Conservation (phyloP, 805 yeast species). For the Sugiyamaella chiloensis region DNA sequence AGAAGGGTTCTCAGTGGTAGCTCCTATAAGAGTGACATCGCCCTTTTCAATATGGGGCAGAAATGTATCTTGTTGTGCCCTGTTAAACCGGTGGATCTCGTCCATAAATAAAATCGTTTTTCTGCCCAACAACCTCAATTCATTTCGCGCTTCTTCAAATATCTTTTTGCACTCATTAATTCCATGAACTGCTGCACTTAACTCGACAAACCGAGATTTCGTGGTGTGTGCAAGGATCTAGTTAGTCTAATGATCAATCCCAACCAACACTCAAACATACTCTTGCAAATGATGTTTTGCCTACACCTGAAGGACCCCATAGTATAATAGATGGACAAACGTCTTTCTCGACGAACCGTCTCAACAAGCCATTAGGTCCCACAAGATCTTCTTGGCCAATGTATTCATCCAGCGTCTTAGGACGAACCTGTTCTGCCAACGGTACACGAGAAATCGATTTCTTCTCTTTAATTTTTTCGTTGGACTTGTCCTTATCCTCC, state of each 20-base stretch:
- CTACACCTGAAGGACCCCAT: conserved; percentile 98
- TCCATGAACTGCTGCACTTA: conserved; percentile 79
- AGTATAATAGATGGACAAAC: conserved; percentile 73
- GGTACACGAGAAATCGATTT: conserved; percentile 38
- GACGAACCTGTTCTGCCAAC: conserved; percentile 81
- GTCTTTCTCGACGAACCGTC: conserved; percentile 55
- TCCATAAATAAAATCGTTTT: conserved; percentile 79
- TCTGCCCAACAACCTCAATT: conserved; percentile 47
- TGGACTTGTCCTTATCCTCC: too few relatives aligned
- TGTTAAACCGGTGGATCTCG: conserved; percentile 86
- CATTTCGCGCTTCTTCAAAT: conserved; percentile 48
- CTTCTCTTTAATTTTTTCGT: too few relatives aligned
- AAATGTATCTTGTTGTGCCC: conserved; percentile 83
- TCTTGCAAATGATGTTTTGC: conserved; percentile 82
- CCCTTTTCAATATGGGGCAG: conserved; percentile 84
- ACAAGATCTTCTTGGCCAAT: conserved; percentile 84
- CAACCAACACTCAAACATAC: not conserved
- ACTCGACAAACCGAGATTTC: conserved; percentile 60
- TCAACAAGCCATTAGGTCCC: conserved; percentile 58
- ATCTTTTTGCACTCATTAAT: conserved; percentile 62
- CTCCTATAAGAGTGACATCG: conserved; percentile 78
- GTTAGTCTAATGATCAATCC: not conserved
- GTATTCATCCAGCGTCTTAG: conserved; percentile 61
- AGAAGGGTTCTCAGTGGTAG: conserved; percentile 96
- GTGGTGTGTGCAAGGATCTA: conserved; percentile 47